Conservation (phyloP, 805 yeast genomes). For the Torulaspora microellipsoides region DNA sequence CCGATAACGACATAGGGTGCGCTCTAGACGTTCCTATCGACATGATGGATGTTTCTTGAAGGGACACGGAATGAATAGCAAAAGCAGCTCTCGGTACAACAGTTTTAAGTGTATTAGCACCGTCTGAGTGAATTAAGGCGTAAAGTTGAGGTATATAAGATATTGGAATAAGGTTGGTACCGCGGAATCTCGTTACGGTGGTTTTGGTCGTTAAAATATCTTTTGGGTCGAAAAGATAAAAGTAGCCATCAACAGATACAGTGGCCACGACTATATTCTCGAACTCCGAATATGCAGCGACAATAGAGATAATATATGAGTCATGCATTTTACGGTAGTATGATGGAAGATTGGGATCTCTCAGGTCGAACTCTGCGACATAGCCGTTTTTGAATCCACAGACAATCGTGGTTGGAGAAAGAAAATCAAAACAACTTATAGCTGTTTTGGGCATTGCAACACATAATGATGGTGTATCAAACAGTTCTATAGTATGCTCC, state of each 20-base stretch:
- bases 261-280: conserved; percentile 35
- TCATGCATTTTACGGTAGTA: conserved; percentile 38
- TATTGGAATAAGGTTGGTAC: conserved; percentile 29
- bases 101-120: conserved; percentile 36
- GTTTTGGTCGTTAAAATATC: conserved; percentile 32
- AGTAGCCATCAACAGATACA: conserved; percentile 41
- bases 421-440: conserved; percentile 48
- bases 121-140: conserved; percentile 41
- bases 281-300: conserved; percentile 35
- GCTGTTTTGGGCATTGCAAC: conserved; percentile 25
- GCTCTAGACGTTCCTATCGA: conserved; percentile 38
- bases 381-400: conserved; percentile 59
- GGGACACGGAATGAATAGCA: conserved; percentile 34
- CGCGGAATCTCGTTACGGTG: conserved; percentile 32
- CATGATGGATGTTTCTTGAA: conserved; percentile 40
- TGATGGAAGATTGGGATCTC: conserved; percentile 33
- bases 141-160: conserved; percentile 34
- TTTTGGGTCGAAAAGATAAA: conserved; percentile 35
- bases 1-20: conserved; percentile 47
- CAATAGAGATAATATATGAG: conserved; percentile 36
- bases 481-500: conserved; percentile 12
- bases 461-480: conserved; percentile 25
- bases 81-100: conserved; percentile 37
- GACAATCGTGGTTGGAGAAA: conserved; percentile 41
- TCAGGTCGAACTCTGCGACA: conserved; percentile 50